A percentile compares a stretch with the other conserved stretches of the same genome.
Conservation (phyloP, 2,329 filamentous ascomycete species). For the Aulographum hederae region DNA sequence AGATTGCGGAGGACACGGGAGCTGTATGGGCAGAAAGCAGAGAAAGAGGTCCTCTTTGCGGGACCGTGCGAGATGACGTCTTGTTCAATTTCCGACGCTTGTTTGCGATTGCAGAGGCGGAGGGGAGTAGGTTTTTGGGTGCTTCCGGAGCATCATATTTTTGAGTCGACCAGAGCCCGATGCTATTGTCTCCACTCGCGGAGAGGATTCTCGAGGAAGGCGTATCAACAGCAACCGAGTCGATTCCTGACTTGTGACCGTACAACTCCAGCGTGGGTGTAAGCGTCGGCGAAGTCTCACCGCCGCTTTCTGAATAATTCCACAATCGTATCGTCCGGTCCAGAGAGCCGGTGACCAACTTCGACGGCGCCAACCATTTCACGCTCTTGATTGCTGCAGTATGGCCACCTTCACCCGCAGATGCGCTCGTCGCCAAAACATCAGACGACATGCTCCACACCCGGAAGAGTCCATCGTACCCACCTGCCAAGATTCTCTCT, state of each 20-base stretch:
- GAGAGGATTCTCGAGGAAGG: conserved; percentile 65
- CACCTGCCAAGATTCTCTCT: conserved; percentile 71
- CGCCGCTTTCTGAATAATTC: conserved; percentile 59
- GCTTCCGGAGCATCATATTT: conserved; percentile 60
- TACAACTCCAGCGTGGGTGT: conserved; percentile 66
- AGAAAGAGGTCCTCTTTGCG: conserved; percentile 62
- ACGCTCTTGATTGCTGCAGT: conserved; percentile 62
- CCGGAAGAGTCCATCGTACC: conserved; percentile 75
- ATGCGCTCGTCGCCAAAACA: conserved; percentile 57
- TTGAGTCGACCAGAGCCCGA: conserved; percentile 79
- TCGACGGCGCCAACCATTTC: conserved; percentile 60
- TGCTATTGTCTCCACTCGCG: conserved; percentile 61
- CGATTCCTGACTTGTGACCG: conserved; percentile 59
- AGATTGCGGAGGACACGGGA: conserved; percentile 61
- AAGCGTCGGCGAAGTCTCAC: conserved; percentile 38
- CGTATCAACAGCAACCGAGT: conserved; percentile 56
- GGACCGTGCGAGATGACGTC: conserved; percentile 36
- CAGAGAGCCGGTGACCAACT: conserved; percentile 66
- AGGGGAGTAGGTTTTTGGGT: conserved; percentile 49
- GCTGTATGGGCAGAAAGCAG: conserved; percentile 55
- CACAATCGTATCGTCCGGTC: conserved; percentile 78
- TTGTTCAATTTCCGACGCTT: conserved; percentile 56
- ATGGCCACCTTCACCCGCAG: conserved; percentile 48
- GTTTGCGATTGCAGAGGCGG: conserved; percentile 39
- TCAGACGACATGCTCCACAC: conserved; percentile 75